Percentiles rank a stretch among this genome's conserved stretches.
phyloP scores from a whole-genome alignment of 2,329 filamentous ascomycete species.

The Didymellaceae sp. region DNA sequence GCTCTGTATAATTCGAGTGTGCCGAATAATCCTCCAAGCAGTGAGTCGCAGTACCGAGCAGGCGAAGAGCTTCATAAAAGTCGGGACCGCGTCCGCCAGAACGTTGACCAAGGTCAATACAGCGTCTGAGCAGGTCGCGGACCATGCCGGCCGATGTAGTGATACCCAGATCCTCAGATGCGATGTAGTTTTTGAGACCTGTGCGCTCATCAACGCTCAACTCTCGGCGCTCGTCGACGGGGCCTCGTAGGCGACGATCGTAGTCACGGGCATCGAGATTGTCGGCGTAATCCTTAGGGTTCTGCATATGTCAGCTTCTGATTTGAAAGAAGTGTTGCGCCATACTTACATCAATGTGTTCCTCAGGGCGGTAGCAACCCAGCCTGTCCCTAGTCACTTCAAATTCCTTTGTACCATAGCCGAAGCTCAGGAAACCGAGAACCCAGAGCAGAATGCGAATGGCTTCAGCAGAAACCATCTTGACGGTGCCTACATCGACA shows the following conservation, averaged over 20 bases:
- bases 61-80: constrained; percentile 82
- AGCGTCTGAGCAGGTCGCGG: constrained; percentile 72
- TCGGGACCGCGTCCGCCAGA: constrained; percentile 78
- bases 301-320: constrained; percentile 16
- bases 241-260: constrained; percentile 79
- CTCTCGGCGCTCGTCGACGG: constrained; percentile 79
- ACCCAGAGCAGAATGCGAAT: constrained; percentile 90
- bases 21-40: constrained; percentile 90
- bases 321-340: neutral
- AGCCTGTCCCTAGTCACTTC: constrained; percentile 81
- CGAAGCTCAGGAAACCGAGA: constrained; percentile 87
- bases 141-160: constrained; percentile 83
- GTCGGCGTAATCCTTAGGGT: constrained; percentile 74
- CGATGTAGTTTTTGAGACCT: constrained; percentile 90
- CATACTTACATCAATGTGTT: constrained; percentile 71
- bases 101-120: constrained; percentile 78
- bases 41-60: constrained; percentile 87
- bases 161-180: constrained; percentile 78
- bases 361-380: constrained; percentile 73
- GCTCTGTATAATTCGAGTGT: constrained; percentile 91
- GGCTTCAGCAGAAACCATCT: constrained; percentile 86
- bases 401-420: constrained; percentile 82
- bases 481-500: constrained; percentile 90
- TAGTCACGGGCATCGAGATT: constrained; percentile 85
- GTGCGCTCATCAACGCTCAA: constrained; percentile 73